phyloP scores from a whole-genome alignment of 495 filamentous ascomycete species.

The Aspergillus nidulans region DNA sequence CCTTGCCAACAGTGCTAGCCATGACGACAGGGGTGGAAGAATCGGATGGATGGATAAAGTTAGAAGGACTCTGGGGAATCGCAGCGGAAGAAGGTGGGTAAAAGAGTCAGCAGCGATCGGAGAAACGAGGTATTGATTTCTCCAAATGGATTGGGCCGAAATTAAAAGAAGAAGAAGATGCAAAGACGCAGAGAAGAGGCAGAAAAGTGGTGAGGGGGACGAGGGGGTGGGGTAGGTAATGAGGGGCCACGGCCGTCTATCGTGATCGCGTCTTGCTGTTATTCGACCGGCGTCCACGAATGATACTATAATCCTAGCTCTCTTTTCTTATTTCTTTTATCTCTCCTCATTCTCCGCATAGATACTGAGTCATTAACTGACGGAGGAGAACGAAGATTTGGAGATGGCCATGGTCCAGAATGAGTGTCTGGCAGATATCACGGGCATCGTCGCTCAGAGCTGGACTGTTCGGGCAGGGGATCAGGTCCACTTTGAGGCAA shows the following conservation, averaged over 20 bases:
- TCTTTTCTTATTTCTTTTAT: conserved; percentile 2
- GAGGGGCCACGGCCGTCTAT: not conserved
- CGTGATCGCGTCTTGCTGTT: not conserved
- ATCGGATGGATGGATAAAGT: not conserved
- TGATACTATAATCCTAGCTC: not conserved
- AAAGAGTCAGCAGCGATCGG: conserved; percentile 3
- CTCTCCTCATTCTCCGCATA: conserved; percentile 17
- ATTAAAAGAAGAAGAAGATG: conserved; percentile 18
- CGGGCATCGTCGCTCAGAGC: not conserved
- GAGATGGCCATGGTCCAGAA: not conserved
- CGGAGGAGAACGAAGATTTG: not conserved
- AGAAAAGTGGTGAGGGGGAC: conserved; percentile 23
- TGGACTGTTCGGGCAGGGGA: too few species aligned
- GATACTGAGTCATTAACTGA: not conserved
- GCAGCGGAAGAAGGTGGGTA: conserved; percentile 3
- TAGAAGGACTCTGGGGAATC: not conserved
- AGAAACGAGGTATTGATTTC: conserved; percentile 14
- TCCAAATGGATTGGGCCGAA: conserved; percentile 16
- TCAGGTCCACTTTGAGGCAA: not conserved
- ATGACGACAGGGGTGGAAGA: conserved; percentile 20
- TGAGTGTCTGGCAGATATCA: not conserved
- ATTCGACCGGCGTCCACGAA: not conserved
- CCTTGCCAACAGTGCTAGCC: conserved; percentile 56
- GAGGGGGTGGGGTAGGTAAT: not conserved
- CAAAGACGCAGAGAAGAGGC: conserved; percentile 5